Percentiles rank a stretch among this genome's conserved stretches.
phyloP scores from a whole-genome alignment of 306 rosid genomes.

The Vigna hirtella region DNA sequence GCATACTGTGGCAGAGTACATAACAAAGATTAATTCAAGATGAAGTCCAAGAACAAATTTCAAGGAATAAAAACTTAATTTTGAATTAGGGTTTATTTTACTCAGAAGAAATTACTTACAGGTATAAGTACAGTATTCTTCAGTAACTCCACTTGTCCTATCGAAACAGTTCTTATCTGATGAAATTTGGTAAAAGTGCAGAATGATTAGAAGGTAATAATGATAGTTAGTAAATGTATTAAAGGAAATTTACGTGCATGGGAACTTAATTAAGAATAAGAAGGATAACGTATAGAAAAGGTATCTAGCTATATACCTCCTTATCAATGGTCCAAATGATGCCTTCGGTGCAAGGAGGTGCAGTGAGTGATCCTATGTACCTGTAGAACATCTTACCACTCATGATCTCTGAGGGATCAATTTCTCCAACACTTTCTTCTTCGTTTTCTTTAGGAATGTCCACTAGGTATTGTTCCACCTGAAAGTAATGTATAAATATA shows the following conservation, averaged over 20 bases:
- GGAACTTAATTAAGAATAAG: neutral
- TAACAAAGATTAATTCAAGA: neutral
- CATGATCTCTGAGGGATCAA: conserved; percentile 54
- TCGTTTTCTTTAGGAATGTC: conserved; percentile 39
- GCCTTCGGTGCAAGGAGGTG: conserved; percentile 80
- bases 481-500: conserved; percentile 14
- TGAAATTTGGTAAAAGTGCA: neutral
- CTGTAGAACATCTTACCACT: conserved; percentile 53
- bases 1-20: conserved; percentile 42
- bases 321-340: conserved; percentile 67
- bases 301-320: conserved; percentile 43
- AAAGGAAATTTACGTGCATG: no score
- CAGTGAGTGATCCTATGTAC: conserved; percentile 76
- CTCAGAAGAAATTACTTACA: conserved; percentile 48
- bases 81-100: no score
- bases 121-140: conserved; percentile 51
- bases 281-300: neutral
- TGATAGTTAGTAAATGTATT: no score
- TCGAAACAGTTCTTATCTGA: conserved; percentile 63
- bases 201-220: neutral
- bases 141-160: conserved; percentile 55
- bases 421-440: conserved; percentile 48
- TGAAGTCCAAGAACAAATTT: neutral
- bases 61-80: neutral
- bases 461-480: conserved; percentile 52